A percentile compares a stretch with the other conserved stretches of the same genome.
These are phyloP conservation scores for Boletus patriciae DNA, from an alignment of 768 basidiomycete genomes.

Conservation along the genomic window DNA sequence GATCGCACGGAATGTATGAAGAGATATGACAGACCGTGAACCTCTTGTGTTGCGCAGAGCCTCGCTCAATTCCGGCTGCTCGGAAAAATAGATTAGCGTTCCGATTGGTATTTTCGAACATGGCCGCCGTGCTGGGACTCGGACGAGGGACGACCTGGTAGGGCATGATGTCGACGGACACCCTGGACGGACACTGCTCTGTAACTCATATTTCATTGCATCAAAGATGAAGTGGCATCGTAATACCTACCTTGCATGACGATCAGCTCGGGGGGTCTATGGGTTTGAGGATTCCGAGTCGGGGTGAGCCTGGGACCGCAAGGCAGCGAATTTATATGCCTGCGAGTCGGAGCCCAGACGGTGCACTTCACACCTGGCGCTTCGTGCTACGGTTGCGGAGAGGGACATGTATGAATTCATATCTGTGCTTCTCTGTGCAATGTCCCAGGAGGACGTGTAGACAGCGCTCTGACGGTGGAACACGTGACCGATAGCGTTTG, in stretches of 20 bases:
- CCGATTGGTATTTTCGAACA: background rate
- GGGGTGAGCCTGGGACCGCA: background rate
- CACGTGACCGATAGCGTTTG: conserved; percentile 18
- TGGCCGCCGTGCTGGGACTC: background rate
- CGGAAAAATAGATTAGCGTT: background rate
- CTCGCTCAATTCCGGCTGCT: background rate
- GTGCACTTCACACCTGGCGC: background rate
- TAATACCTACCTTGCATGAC: conserved; percentile 1
- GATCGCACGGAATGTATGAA: background rate
- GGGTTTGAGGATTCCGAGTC: too few species aligned
- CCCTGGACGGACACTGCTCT: conserved; percentile 1
- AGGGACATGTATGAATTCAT: conserved; percentile 7
- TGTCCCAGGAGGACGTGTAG: background rate
- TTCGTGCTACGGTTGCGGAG: background rate
- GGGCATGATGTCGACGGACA: background rate
- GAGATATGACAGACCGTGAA: conserved; percentile 1
- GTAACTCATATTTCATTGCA: background rate
- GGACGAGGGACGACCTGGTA: conserved; percentile 6
- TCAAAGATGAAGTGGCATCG: background rate
- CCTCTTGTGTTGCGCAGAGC: conserved; percentile 10
- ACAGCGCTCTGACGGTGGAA: background rate
- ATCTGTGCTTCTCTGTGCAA: conserved; percentile 11
- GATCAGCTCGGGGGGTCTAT: background rate
- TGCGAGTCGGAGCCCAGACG: background rate
- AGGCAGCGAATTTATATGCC: background rate